Evolutionary conservation across 805 yeast species (phyloP).

Genomic region (Priceomyces castillae): DNA sequence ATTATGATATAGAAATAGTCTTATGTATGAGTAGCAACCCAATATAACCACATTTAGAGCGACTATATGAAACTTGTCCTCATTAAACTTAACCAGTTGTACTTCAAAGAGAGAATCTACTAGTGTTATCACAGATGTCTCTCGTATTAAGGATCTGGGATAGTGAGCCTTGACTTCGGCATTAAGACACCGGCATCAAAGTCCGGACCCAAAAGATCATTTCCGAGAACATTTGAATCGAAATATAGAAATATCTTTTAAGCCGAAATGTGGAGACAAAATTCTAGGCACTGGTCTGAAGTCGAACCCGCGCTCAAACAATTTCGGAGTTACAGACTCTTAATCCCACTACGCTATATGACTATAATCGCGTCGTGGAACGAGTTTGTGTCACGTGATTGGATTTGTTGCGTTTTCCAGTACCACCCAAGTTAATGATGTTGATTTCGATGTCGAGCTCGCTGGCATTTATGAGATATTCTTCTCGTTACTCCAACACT

Average conservation of each 20-base stretch:
- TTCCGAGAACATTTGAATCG: no score
- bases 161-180: neutral
- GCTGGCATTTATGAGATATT: slow-evolving; percentile 1
- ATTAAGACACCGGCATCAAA: neutral
- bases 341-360: neutral
- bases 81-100: no score
- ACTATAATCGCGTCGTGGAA: neutral
- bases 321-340: neutral
- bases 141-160: no score
- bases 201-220: neutral
- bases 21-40: no score
- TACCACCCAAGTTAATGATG: neutral
- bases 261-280: no score
- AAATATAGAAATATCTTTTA: no score
- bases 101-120: no score
- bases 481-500: neutral
- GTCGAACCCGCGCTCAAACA: neutral
- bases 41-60: no score
- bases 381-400: neutral
- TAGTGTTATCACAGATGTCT: no score
- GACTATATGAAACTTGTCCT: no score
- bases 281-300: no score
- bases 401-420: neutral
- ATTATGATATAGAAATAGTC: no score
- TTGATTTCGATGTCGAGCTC: slow-evolving; percentile 4